These are phyloP conservation scores for Mycosphaerelloides madeirae DNA, from an alignment of 2,329 filamentous ascomycete species.

Conservation along the genomic window DNA sequence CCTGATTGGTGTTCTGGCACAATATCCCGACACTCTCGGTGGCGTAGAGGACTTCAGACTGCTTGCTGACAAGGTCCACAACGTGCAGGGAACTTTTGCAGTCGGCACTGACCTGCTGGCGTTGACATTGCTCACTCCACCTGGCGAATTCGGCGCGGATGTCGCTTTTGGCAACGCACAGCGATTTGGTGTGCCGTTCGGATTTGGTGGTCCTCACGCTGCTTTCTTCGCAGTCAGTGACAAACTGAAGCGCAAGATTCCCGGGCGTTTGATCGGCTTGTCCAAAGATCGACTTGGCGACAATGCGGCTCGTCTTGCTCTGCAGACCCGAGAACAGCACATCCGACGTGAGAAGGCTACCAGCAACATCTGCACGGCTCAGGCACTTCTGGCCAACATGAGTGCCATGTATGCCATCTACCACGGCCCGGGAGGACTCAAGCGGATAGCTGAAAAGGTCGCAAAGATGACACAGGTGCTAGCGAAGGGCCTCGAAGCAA, in stretches of 20 bases:
- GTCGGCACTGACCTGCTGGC: conserved; percentile 87
- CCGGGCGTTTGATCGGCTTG: conserved; percentile 81
- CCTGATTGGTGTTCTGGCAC: conserved; percentile 83
- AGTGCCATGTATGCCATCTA: conserved; percentile 91
- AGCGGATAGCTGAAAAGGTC: conserved; percentile 73
- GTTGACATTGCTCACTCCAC: conserved; percentile 79
- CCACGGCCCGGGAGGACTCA: conserved; percentile 79
- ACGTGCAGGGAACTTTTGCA: conserved; percentile 72
- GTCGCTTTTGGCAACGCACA: conserved; percentile 93
- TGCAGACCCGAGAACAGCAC: conserved; percentile 94
- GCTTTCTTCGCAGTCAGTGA: conserved; percentile 92
- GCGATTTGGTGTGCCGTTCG: conserved; percentile 85
- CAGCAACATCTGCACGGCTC: conserved; percentile 94
- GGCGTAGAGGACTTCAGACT: conserved; percentile 69
- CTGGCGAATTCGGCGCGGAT: conserved; percentile 91
- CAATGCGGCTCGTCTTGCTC: conserved; percentile 72
- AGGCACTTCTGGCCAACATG: conserved; percentile 93
- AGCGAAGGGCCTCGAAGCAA: conserved; percentile 44
- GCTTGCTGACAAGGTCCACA: conserved; percentile 73
- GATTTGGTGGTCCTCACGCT: conserved; percentile 90
- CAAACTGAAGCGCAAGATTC: conserved; percentile 90
- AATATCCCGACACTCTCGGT: conserved; percentile 88
- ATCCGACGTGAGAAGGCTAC: conserved; percentile 95
- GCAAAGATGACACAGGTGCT: conserved; percentile 67
- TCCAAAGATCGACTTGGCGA: conserved; percentile 86